Percentiles rank a stretch among this genome's conserved stretches.
These are phyloP conservation scores for Elasticomyces elasticus DNA, from an alignment of 495 filamentous ascomycete species.

Conservation along the genomic window DNA sequence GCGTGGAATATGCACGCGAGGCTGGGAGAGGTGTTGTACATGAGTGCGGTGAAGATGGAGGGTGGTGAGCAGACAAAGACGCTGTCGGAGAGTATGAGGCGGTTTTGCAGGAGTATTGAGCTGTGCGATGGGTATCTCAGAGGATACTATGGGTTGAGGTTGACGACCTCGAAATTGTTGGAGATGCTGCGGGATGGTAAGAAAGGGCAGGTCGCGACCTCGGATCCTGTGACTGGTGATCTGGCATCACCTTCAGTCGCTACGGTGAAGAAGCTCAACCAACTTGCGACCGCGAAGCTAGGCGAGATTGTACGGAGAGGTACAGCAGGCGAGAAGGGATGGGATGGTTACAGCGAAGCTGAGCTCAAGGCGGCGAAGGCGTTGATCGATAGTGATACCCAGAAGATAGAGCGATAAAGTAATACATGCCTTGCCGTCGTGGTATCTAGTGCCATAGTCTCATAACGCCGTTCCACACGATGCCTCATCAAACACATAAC, in stretches of 20 bases:
- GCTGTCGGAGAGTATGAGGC: conserved; percentile 60
- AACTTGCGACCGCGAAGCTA: conserved; percentile 62
- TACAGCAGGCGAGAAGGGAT: conserved; percentile 49
- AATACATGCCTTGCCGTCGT: background rate
- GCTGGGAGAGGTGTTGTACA: conserved; percentile 71
- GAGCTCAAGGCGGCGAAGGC: conserved; percentile 72
- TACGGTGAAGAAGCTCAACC: conserved; percentile 58
- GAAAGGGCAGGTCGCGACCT: conserved; percentile 21
- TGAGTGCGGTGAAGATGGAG: conserved; percentile 44
- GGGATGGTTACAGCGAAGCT: conserved; percentile 60
- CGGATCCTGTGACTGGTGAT: conserved; percentile 29
- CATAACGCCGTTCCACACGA: no score
- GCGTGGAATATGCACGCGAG: conserved; percentile 95
- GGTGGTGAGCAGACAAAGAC: conserved; percentile 38
- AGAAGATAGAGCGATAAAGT: conserved; percentile 26
- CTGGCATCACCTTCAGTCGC: conserved; percentile 31
- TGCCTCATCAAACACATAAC: background rate
- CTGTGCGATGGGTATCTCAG: conserved; percentile 86
- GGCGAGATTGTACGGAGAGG: conserved; percentile 61
- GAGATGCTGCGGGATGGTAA: conserved; percentile 15
- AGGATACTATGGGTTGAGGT: conserved; percentile 80
- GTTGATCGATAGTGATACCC: conserved; percentile 46
- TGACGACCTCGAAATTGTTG: conserved; percentile 34
- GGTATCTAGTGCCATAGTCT: conserved; percentile 7
- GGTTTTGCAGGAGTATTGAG: conserved; percentile 84